A percentile compares a stretch with the other conserved stretches of the same genome.
Conservation (phyloP, 441 rosid species). For the Brassica hybrid region DNA sequence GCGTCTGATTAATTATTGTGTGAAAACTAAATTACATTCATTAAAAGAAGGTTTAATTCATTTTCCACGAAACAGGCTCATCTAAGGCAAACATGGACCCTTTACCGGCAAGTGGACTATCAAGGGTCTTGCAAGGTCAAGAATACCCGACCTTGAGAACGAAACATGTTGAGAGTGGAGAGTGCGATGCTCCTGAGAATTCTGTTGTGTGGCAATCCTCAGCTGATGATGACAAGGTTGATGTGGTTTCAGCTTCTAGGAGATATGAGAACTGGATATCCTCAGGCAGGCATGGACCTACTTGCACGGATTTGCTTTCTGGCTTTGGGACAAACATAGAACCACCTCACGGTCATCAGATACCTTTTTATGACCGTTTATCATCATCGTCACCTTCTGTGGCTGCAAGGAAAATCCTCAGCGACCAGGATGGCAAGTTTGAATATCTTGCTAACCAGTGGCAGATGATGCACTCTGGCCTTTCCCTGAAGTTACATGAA, state of each 20-base stretch:
- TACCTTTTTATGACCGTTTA: conserved; percentile 54
- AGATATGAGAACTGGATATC: conserved; percentile 67
- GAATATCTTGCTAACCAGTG: conserved; percentile 54
- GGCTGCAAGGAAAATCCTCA: conserved; percentile 47
- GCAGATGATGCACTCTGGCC: conserved; percentile 67
- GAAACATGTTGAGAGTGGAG: conserved; percentile 64
- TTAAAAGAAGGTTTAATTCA: conserved; percentile 5
- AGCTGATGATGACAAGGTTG: conserved; percentile 68
- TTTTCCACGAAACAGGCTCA: conserved; percentile 59
- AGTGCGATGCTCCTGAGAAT: conserved; percentile 66
- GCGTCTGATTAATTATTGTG: neutral
- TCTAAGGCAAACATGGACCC: conserved; percentile 70
- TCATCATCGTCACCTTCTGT: conserved; percentile 43
- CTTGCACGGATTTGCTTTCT: conserved; percentile 79
- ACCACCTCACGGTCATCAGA: conserved; percentile 50
- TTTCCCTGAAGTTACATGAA: conserved; percentile 64
- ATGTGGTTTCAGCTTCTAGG: conserved; percentile 58
- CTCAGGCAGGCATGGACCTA: conserved; percentile 63
- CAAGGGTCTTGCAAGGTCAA: conserved; percentile 99
- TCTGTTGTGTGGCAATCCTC: conserved; percentile 64
- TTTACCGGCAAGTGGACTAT: conserved; percentile 60
- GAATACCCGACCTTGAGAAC: conserved; percentile 81
- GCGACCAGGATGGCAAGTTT: conserved; percentile 65
- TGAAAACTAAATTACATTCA: neutral
- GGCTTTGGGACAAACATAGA: conserved; percentile 64